These are phyloP conservation scores for Sclerospora graminicola DNA, from an alignment of 352 stramenopile species.

Conservation along the genomic window DNA sequence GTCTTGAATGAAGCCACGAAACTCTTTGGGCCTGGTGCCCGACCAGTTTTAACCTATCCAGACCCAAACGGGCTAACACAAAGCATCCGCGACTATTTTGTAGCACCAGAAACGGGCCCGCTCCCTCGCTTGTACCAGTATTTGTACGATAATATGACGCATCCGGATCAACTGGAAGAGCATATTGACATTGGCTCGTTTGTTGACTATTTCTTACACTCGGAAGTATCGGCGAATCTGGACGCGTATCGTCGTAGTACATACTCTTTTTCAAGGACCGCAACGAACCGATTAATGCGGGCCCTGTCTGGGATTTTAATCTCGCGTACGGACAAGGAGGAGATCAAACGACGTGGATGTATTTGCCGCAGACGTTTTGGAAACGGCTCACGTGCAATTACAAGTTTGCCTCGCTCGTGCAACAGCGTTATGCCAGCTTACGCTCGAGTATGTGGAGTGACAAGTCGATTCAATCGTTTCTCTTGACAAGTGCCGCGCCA, in stretches of 20 bases:
- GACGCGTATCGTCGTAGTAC: slow-evolving; percentile 51
- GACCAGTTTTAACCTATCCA: slow-evolving; percentile 40
- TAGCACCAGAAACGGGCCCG: slow-evolving; percentile 33
- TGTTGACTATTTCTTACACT: slow-evolving; percentile 63
- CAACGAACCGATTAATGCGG: slow-evolving; percentile 48
- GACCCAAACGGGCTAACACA: slow-evolving; percentile 32
- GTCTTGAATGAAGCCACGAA: slow-evolving; percentile 42
- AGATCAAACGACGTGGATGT: slow-evolving; percentile 40
- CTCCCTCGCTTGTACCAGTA: slow-evolving; percentile 47
- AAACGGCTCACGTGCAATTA: slow-evolving; percentile 60
- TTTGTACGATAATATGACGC: slow-evolving; percentile 54
- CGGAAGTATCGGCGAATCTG: slow-evolving; percentile 49
- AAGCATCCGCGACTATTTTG: slow-evolving; percentile 55
- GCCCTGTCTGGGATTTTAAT: slow-evolving; percentile 64
- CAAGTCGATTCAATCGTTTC: slow-evolving; percentile 32
- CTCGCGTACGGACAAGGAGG: slow-evolving; percentile 40
- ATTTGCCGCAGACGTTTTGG: slow-evolving; percentile 42
- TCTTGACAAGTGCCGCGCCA: slow-evolving; percentile 25
- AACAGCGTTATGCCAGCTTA: slow-evolving; percentile 41
- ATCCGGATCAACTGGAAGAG: slow-evolving; percentile 32
- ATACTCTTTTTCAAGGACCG: slow-evolving; percentile 73
- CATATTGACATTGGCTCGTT: slow-evolving; percentile 60
- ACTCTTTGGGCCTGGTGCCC: slow-evolving; percentile 42
- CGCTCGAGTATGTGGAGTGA: slow-evolving; percentile 42
- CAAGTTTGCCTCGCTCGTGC: slow-evolving; percentile 49